These are phyloP conservation scores for Ceratocystis papillata DNA, from an alignment of 2,329 filamentous ascomycete genomes.

Conservation along the genomic window DNA sequence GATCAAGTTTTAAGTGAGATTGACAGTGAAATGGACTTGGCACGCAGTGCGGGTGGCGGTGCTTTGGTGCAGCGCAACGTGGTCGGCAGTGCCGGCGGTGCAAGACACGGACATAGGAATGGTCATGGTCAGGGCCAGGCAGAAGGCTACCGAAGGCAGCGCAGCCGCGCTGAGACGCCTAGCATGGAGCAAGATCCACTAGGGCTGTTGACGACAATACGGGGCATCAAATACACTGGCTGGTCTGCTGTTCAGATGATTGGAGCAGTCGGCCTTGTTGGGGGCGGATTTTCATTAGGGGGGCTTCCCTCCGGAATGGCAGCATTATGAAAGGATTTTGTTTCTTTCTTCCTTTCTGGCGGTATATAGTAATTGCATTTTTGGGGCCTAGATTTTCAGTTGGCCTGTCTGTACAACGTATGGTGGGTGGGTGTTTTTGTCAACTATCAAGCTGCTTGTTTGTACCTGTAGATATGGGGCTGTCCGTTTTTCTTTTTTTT, in stretches of 20 bases:
- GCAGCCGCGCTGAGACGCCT: slow-evolving; percentile 6
- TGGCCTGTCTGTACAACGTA: too few relatives aligned
- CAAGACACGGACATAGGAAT: not conserved
- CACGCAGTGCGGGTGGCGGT: slow-evolving; percentile 55
- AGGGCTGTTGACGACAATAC: slow-evolving; percentile 17
- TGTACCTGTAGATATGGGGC: not conserved
- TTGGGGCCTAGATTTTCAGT: too few relatives aligned
- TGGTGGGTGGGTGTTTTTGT: too few relatives aligned
- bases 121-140: not conserved
- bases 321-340: not conserved
- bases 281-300: slow-evolving; percentile 19
- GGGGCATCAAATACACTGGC: slow-evolving; percentile 18
- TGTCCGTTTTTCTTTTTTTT: not conserved
- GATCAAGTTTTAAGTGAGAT: slow-evolving; percentile 49
- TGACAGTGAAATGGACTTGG: slow-evolving; percentile 58
- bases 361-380: not conserved
- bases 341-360: not conserved
- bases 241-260: slow-evolving; percentile 24
- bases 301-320: slow-evolving; percentile 5
- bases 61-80: slow-evolving; percentile 42
- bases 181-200: slow-evolving; percentile 22
- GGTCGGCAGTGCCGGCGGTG: not conserved
- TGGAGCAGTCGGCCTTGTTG: slow-evolving; percentile 20
- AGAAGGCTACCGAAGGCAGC: slow-evolving; percentile 1
- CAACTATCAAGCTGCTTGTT: too few relatives aligned